A percentile compares a stretch with the other conserved stretches of the same genome.
Evolutionary conservation across 257 asterid genomes (phyloP).

Genomic region (Solanum habrochaites): DNA sequence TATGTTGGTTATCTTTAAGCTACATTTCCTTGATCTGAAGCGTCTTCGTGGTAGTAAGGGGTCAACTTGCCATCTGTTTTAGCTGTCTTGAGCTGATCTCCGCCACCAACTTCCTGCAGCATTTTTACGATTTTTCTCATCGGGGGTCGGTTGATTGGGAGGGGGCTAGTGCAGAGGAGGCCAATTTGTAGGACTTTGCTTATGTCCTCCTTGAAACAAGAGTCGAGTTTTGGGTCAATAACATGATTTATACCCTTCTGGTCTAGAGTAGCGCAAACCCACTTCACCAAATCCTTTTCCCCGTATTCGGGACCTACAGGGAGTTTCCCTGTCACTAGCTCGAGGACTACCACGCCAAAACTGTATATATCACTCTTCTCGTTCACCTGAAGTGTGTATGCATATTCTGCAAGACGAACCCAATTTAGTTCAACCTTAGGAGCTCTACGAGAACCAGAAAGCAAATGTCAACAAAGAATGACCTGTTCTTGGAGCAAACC

Average conservation of each 20-base stretch:
- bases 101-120: background rate
- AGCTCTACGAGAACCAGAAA: background rate
- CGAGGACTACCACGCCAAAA: constrained; percentile 79
- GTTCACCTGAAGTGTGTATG: constrained; percentile 80
- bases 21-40: background rate
- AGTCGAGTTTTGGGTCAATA: constrained; percentile 68
- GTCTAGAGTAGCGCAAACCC: constrained; percentile 80
- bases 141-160: constrained; percentile 86
- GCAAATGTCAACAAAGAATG: background rate
- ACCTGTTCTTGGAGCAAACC: background rate
- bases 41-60: background rate
- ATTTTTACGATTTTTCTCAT: constrained; percentile 14
- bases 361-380: constrained; percentile 96
- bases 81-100: background rate
- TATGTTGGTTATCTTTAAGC: background rate
- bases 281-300: constrained; percentile 82
- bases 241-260: constrained; percentile 71
- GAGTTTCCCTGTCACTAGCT: constrained; percentile 65
- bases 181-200: constrained; percentile 69
- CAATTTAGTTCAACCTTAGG: background rate
- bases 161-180: constrained; percentile 88
- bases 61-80: background rate
- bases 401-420: constrained; percentile 48
- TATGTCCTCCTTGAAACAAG: constrained; percentile 77
- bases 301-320: constrained; percentile 89